Evolutionary conservation across 768 basidiomycete genomes (phyloP).

Genomic region (Porphyrellus cyaneotinctus): DNA sequence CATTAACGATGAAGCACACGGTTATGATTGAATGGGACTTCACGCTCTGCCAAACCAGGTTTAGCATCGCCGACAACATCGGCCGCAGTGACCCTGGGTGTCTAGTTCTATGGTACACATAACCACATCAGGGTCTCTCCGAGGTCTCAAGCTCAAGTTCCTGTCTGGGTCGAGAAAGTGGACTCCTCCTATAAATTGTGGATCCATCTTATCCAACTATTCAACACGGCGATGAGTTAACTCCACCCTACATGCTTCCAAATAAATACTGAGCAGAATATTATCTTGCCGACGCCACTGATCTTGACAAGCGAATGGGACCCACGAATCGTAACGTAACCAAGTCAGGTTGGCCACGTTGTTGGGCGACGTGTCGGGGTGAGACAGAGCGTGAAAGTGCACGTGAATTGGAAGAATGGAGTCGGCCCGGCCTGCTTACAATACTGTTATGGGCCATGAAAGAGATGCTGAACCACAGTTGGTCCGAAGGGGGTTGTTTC

Average conservation of each 20-base stretch:
- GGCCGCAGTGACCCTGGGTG: constrained; percentile 18
- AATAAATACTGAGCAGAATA: background rate
- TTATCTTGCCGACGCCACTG: constrained; percentile 15
- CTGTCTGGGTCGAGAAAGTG: background rate
- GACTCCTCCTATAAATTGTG: background rate
- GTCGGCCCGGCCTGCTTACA: background rate
- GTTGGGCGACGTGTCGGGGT: background rate
- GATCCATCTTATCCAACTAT: background rate
- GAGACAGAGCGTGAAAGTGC: no score
- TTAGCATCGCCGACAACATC: constrained; percentile 13
- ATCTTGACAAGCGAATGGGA: background rate
- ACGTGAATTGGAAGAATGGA: background rate
- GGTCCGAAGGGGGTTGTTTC: background rate
- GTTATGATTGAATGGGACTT: background rate
- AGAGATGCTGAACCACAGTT: background rate
- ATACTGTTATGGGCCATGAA: background rate
- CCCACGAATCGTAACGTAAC: constrained; percentile 12
- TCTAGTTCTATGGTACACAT: no score
- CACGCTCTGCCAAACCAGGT: constrained; percentile 4
- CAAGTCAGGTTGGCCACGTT: background rate
- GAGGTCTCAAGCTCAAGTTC: background rate
- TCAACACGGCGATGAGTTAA: background rate
- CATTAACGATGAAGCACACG: background rate
- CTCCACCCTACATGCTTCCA: background rate
- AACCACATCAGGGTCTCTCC: no score